Percentiles rank a stretch among this genome's conserved stretches.
Conservation (phyloP, 441 rosid genomes). For the Viola pubescens region DNA sequence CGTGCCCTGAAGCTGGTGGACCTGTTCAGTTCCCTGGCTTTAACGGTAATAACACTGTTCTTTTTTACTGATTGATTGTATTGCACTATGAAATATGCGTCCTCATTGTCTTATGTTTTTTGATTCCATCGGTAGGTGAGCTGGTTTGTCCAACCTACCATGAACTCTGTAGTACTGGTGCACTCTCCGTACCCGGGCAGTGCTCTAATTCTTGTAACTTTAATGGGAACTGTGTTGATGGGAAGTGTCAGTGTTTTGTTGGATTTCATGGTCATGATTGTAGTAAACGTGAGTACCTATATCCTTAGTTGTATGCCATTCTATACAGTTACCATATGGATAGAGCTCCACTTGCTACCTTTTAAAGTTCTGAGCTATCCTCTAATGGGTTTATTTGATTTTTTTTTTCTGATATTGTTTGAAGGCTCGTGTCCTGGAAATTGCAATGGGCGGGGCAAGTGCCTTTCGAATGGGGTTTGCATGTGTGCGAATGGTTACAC, state of each 20-base stretch:
- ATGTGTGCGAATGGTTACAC: conserved; percentile 66
- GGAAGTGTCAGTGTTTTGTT: conserved; percentile 77
- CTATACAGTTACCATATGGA: neutral
- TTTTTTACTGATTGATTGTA: conserved; percentile 3
- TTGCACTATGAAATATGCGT: conserved; percentile 6
- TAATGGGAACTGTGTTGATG: conserved; percentile 88
- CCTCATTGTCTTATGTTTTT: conserved; percentile 11
- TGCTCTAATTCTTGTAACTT: conserved; percentile 74
- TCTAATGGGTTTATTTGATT: conserved; percentile 5
- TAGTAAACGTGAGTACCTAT: conserved; percentile 53
- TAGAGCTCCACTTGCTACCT: too few relatives aligned
- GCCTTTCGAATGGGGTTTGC: conserved; percentile 70
- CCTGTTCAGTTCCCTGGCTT: conserved; percentile 84
- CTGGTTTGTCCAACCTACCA: conserved; percentile 81
- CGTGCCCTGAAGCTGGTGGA: conserved; percentile 82
- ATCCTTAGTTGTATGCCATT: conserved; percentile 9
- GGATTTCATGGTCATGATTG: conserved; percentile 95
- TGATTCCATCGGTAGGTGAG: conserved; percentile 53
- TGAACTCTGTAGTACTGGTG: conserved; percentile 62
- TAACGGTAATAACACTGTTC: conserved; percentile 47
- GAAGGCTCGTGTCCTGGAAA: conserved; percentile 83
- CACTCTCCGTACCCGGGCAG: conserved; percentile 55
- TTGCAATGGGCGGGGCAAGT: conserved; percentile 73
- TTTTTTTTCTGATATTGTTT: neutral
- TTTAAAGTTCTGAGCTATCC: neutral